phyloP scores from a whole-genome alignment of 2,329 filamentous ascomycete genomes.

The Fusarium xyrophilum region DNA sequence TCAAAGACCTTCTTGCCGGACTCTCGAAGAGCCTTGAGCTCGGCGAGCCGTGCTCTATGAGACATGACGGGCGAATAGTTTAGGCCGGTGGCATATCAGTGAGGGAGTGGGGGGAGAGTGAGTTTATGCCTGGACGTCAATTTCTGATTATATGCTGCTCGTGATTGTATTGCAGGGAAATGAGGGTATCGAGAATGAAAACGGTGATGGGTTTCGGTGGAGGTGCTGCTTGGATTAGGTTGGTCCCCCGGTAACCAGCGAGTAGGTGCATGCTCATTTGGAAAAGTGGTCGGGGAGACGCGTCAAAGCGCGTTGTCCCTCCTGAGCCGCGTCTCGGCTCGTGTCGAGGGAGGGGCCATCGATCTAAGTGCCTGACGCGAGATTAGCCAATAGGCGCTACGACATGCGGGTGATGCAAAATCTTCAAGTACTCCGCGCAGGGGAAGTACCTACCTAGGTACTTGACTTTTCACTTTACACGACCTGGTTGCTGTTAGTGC shows the following conservation, averaged over 20 bases:
- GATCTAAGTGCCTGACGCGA: conserved; percentile 14
- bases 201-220: conserved; percentile 3
- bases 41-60: conserved; percentile 67
- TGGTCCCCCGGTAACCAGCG: conserved; percentile 30
- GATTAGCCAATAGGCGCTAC: conserved; percentile 11
- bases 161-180: conserved; percentile 7
- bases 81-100: conserved; percentile 36
- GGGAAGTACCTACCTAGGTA: background rate
- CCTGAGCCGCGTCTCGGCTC: conserved; percentile 21
- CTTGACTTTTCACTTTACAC: conserved; percentile 13
- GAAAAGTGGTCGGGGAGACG: conserved; percentile 34
- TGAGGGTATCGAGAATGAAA: conserved; percentile 8
- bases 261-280: conserved; percentile 11
- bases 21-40: conserved; percentile 83
- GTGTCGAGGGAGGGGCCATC: conserved; percentile 15
- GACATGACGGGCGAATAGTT: conserved; percentile 44
- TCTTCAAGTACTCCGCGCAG: background rate
- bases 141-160: background rate
- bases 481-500: background rate
- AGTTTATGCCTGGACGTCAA: background rate
- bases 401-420: background rate
- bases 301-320: conserved; percentile 21
- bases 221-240: conserved; percentile 19
- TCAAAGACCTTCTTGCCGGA: conserved; percentile 91
- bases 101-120: background rate